Base-by-base conservation (phyloP, 2,329 filamentous ascomycete species). In the Mariannaea elegans region DNA sequence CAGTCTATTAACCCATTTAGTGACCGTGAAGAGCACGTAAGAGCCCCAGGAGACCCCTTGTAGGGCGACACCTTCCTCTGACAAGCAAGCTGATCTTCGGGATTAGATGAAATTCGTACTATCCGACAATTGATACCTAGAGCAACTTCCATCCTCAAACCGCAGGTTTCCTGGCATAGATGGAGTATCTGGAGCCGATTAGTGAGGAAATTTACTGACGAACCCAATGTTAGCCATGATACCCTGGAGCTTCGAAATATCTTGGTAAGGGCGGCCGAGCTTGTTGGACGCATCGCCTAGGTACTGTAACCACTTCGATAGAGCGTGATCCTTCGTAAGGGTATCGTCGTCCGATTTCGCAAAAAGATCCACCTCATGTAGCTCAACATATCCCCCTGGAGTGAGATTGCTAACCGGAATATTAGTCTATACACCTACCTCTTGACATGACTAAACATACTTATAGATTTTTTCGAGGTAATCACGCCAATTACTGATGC, bases 271-370 rank as follows among this genome's bases (percentile, higher is more conserved):
- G 0, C 60, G 46, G 1, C 66, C 63, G 21, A 73, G 67, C 8
- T 66, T 66, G 16, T 64, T 64, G 3, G 68, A 67, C 1, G 69
- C 69, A 18, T 72, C 62, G 9, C 59, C 36, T 18, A 72, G 34
- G 3, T 66, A 48, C 7, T 65, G 23, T 2, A 54, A 29, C 54
- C 71, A 75, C 2, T 54, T 52, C 19, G 58, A 46, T n/a, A 74
- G 46, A 5, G 61, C 14, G 5, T 63, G 56, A 8, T 68, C 66
- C 0, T 52, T 36, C 1, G 31, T 39, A 13, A 73, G 34, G 10
- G 70, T 64, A 34, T 21, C 32, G 12, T 66, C 61, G 13, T 67
- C 65, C 0, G 65, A 67, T 2, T 53, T 55, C 13, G 48, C 52
- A 14, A 51, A 62, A 8, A 67, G 56, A 9, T 66, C 65, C 1